phyloP scores from a whole-genome alignment of 257 asterid genomes.

The Galeopsis tetrahit region DNA sequence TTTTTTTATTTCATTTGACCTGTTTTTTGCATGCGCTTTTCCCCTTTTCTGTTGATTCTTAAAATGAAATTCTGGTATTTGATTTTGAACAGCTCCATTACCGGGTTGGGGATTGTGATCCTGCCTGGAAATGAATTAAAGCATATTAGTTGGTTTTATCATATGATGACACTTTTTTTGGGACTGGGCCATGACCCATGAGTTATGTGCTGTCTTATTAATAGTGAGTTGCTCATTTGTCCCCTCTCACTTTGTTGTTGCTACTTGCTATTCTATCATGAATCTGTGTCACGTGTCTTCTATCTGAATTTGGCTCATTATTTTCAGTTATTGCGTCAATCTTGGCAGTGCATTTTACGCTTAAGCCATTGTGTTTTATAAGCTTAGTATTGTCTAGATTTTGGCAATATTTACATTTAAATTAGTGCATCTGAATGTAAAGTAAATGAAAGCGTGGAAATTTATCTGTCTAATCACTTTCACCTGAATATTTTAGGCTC shows the following conservation, averaged over 20 bases:
- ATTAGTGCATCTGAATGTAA: not conserved
- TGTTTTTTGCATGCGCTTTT: not conserved
- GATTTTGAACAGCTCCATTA: not conserved
- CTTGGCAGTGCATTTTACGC: conserved; percentile 1
- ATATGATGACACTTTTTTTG: not conserved
- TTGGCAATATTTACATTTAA: too few relatives aligned
- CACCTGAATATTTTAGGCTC: not conserved
- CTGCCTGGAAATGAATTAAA: conserved; percentile 11
- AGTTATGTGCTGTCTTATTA: not conserved
- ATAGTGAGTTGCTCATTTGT: conserved; percentile 11
- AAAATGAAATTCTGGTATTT: conserved; percentile 9
- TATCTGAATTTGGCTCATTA: not conserved
- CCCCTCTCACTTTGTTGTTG: conserved; percentile 4
- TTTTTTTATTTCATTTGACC: conserved; percentile 10
- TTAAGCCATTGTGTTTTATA: not conserved
- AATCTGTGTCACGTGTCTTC: not conserved
- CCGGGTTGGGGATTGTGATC: not conserved
- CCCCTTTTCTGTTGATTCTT: not conserved
- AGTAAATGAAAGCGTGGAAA: not conserved
- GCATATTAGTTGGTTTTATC: conserved; percentile 14
- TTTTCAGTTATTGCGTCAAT: not conserved
- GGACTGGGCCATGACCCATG: not conserved
- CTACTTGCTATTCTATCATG: not conserved
- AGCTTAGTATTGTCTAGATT: conserved; percentile 14
- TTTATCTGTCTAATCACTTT: not conserved